phyloP scores from a whole-genome alignment of 1,284 basidiomycete genomes.

The Caloboletus firmus region DNA sequence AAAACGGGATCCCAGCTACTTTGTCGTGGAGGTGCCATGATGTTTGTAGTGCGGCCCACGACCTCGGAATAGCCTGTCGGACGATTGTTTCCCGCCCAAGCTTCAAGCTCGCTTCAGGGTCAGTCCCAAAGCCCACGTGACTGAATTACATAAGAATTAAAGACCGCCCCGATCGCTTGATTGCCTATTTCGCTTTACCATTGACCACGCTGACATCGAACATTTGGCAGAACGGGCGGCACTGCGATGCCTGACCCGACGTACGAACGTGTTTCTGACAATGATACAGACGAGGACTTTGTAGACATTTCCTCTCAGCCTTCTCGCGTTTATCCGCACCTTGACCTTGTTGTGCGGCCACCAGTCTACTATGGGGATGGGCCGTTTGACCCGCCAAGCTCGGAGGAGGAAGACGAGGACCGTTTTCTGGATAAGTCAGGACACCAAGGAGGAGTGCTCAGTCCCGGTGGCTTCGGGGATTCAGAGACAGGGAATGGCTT shows the following conservation, averaged over 20 bases:
- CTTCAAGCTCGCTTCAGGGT: background rate
- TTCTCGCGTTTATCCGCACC: background rate
- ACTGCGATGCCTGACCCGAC: slow-evolving; percentile 25
- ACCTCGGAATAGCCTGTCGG: background rate
- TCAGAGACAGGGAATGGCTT: slow-evolving; percentile 37
- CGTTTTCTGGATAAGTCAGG: slow-evolving; percentile 43
- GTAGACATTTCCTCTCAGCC: slow-evolving; percentile 2
- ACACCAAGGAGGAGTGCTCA: slow-evolving; percentile 31
- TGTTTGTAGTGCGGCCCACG: background rate
- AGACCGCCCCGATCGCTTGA: slow-evolving; percentile 2
- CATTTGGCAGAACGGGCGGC: slow-evolving; percentile 7
- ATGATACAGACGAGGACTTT: slow-evolving; percentile 24
- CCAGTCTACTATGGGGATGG: slow-evolving; percentile 68
- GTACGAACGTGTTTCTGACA: slow-evolving; percentile 29
- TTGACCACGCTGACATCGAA: background rate
- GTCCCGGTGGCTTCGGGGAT: slow-evolving; percentile 13
- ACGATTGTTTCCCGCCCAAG: too few relatives aligned
- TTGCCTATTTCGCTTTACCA: slow-evolving; percentile 8
- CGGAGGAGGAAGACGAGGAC: slow-evolving; percentile 62
- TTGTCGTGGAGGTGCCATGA: slow-evolving; percentile 34
- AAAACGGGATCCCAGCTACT: slow-evolving; percentile 74
- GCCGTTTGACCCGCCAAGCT: slow-evolving; percentile 68
- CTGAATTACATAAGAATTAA: slow-evolving; percentile 11
- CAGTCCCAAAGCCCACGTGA: slow-evolving; percentile 16
- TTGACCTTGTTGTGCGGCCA: slow-evolving; percentile 35